Evolutionary conservation across 2,329 filamentous ascomycete genomes (phyloP).

Genomic region (Fusarium setosum): DNA sequence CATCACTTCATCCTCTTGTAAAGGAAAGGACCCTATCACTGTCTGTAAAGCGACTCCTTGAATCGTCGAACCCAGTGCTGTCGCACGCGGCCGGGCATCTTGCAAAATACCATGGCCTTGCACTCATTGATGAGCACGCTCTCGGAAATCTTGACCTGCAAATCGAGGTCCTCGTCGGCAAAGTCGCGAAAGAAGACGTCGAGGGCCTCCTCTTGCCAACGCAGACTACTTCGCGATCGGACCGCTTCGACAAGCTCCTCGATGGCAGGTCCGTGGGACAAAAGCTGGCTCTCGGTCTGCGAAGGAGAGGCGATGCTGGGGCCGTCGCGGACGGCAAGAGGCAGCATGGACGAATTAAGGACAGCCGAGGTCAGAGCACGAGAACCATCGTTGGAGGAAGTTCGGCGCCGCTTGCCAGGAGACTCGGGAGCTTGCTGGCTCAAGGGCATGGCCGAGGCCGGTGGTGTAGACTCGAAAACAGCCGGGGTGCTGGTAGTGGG

Average conservation of each 20-base stretch:
- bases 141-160: slow-evolving; percentile 70
- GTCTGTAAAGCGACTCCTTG: slow-evolving; percentile 49
- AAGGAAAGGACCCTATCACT: background rate
- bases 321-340: slow-evolving; percentile 31
- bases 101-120: slow-evolving; percentile 72
- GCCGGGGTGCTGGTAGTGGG: slow-evolving; percentile 29
- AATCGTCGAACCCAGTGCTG: slow-evolving; percentile 67
- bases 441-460: slow-evolving; percentile 25
- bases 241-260: slow-evolving; percentile 57
- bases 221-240: slow-evolving; percentile 51
- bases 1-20: background rate
- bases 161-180: slow-evolving; percentile 65
- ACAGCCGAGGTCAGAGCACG: slow-evolving; percentile 37
- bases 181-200: slow-evolving; percentile 71
- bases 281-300: slow-evolving; percentile 32
- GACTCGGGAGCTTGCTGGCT: slow-evolving; percentile 45
- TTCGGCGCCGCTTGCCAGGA: slow-evolving; percentile 49
- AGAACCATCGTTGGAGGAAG: slow-evolving; percentile 43
- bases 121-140: slow-evolving; percentile 68
- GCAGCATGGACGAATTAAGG: slow-evolving; percentile 45
- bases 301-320: slow-evolving; percentile 32
- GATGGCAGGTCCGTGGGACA: slow-evolving; percentile 38
- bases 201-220: slow-evolving; percentile 68
- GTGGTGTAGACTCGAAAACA: slow-evolving; percentile 38
- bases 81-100: slow-evolving; percentile 65